Evolutionary conservation across 148 eudicot species (phyloP), one percentile per base, ranked within the genome.

Genomic region (Gaultheria prostrata): DNA sequence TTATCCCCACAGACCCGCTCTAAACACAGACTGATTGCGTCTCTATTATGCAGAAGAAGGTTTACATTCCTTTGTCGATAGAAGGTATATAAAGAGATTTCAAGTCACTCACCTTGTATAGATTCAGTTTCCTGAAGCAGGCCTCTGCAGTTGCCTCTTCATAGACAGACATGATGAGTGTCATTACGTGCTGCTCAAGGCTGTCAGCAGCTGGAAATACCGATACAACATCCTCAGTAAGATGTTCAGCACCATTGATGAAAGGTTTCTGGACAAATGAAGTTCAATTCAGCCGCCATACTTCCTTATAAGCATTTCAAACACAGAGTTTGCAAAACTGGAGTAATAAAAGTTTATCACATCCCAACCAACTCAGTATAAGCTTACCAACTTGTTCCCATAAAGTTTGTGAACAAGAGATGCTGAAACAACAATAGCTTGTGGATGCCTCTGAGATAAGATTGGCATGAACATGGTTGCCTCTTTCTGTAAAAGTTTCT

Each of bases 131-230:
- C 88, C 83, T 91, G 86, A 90, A 85, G 87, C 92, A 92, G 78
- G 87, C 84, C 74, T 97, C 98, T 78, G 94, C 92, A 85, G 90
- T 87, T 81, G 89, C 97, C 84, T 92, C 99, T 86, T 91, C 96
- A 86, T 92, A 93, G 67, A 91, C 85, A 88, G 98, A 93, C 43
- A 83, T 84, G 78, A 95, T 87, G 57, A 91, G 87, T 77, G 93
- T 86, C 63, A 93, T 76, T 45, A 91, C 86, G 86, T 92, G 88
- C 87, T 92, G 96, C 86, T 97, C 99, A 85, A 97, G 93, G 86
- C 92, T 91, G 91, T 97, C 94, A 85, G 99, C 98, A 79, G 98
- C 98, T 77, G 98, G 98, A 87, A 93, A 92, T 89, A 97, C 98
- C 80, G 97, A 91, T 87, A 90, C 93, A 54, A 93, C 96, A 89